Percentiles rank a stretch among this genome's conserved stretches.
These are phyloP conservation scores for Naganishia antarctica DNA, from an alignment of 768 basidiomycete genomes.

Conservation along the genomic window DNA sequence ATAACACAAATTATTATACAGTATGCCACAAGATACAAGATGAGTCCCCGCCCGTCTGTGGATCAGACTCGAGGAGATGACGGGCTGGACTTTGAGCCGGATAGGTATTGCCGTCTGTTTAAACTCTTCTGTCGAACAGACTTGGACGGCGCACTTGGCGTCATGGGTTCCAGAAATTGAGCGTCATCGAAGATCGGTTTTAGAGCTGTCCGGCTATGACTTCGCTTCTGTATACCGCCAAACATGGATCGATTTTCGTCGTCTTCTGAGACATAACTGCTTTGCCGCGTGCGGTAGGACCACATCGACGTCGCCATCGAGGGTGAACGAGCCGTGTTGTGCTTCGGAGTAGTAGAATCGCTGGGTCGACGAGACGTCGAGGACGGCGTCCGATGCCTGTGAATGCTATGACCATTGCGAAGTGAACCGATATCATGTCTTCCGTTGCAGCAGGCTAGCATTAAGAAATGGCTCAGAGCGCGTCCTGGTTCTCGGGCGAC, in stretches of 20 bases:
- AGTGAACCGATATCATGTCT: slow-evolving; percentile 42
- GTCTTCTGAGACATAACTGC: slow-evolving; percentile 13
- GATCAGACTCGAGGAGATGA: neutral
- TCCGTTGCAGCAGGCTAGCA: slow-evolving; percentile 45
- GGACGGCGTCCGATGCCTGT: slow-evolving; percentile 8
- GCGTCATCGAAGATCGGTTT: slow-evolving; percentile 4
- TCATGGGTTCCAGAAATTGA: slow-evolving; percentile 4
- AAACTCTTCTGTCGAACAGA: slow-evolving; percentile 8
- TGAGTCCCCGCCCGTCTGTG: no score
- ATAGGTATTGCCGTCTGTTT: neutral
- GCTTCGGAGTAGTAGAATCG: slow-evolving; percentile 1
- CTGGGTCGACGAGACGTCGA: neutral
- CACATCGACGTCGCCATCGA: slow-evolving; percentile 15
- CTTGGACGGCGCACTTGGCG: neutral
- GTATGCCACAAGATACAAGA: no score
- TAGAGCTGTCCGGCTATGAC: slow-evolving; percentile 5
- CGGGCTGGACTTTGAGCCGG: slow-evolving; percentile 12
- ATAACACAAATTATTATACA: no score
- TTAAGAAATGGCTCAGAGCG: neutral
- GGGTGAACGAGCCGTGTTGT: slow-evolving; percentile 2
- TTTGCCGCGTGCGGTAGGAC: slow-evolving; percentile 11
- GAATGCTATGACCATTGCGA: slow-evolving; percentile 35
- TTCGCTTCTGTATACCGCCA: neutral
- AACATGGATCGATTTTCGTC: slow-evolving; percentile 5
- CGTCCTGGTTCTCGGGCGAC: no score